Evolutionary conservation across 805 yeast species (phyloP), one percentile per base, ranked within the genome.

Genomic region (Cyberlindnera japonica): DNA sequence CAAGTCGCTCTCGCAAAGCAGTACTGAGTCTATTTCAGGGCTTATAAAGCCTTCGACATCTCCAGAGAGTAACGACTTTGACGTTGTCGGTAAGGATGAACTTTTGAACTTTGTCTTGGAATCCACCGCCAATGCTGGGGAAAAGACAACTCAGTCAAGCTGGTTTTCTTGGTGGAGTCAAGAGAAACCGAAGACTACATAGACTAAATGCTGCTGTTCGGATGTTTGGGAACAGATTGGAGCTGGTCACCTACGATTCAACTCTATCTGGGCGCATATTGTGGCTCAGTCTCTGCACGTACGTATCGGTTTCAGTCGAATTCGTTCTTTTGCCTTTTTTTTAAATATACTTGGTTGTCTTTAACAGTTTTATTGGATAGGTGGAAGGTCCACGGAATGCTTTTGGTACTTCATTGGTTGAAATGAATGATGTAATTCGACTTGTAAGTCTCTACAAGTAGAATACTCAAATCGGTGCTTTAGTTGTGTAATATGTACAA

Each of bases 61-160:
- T 16, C n/a, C 21, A 37, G 45, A 48, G 9, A 40, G 58, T 17
- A 20, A 31, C 23, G 80, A 69, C 25, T 74, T 66, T 57, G 79
- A 73, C 41, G 57, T 75, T 20, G 73, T 75, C 31, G 73, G 67
- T 27, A 52, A 54, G 27, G 58, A 53, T 11, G 62, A 58, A n/a
- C 27, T 53, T 32, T 51, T 41, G 8, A 42, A 39, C 31, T 40
- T 40, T 28, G 49, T 15, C 19, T 38, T 29, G 19, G 28, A 26
- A 12, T 14, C 35, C 8, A 29, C 18, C 6, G 24, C 18, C 6
- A 22, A 33, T 21, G 13, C 38, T 6, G 28, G 27, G 12, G 35
- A 30, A 5, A 30, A 39, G 33, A n/a, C 30, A 7, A 12, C 28
- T 24, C 25, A 35, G 38, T 14, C 38, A 18, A 44, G 47, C 3